phyloP scores from a whole-genome alignment of 148 eudicot genomes.

The Vaccinium darrowii region DNA sequence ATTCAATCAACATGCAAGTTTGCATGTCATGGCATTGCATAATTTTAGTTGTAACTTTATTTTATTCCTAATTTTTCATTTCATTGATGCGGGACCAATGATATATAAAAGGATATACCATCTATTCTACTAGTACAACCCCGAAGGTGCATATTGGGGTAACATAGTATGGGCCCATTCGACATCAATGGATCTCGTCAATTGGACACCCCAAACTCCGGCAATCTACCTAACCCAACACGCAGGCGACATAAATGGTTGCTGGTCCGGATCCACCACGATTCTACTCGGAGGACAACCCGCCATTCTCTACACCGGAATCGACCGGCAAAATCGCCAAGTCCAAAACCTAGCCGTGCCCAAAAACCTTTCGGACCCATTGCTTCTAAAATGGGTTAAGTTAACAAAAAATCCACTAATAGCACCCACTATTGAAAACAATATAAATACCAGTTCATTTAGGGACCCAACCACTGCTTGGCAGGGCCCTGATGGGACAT shows the following conservation, averaged over 20 bases:
- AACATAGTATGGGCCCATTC: constrained; percentile 76
- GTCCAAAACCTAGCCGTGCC: constrained; percentile 70
- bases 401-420: constrained; percentile 47
- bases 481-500: constrained; percentile 27
- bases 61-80: not conserved
- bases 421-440: constrained; percentile 33
- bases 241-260: constrained; percentile 41
- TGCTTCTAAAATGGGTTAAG: constrained; percentile 54
- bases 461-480: constrained; percentile 79
- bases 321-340: constrained; percentile 35
- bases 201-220: constrained; percentile 54
- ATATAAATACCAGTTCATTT: constrained; percentile 40
- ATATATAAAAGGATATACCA: constrained; percentile 67
- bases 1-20: too few relatives aligned
- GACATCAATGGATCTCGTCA: constrained; percentile 51
- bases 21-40: not conserved
- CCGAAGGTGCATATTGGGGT: constrained; percentile 45
- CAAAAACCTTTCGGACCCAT: constrained; percentile 49
- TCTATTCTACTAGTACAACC: constrained; percentile 79
- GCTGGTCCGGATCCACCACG: constrained; percentile 73
- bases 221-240: constrained; percentile 39
- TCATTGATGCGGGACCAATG: constrained; percentile 52
- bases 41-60: not conserved
- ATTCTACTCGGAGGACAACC: constrained; percentile 48
- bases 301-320: constrained; percentile 61